Base-by-base conservation (phyloP, 169 alveolate species). In the Plasmodium coatneyi region DNA sequence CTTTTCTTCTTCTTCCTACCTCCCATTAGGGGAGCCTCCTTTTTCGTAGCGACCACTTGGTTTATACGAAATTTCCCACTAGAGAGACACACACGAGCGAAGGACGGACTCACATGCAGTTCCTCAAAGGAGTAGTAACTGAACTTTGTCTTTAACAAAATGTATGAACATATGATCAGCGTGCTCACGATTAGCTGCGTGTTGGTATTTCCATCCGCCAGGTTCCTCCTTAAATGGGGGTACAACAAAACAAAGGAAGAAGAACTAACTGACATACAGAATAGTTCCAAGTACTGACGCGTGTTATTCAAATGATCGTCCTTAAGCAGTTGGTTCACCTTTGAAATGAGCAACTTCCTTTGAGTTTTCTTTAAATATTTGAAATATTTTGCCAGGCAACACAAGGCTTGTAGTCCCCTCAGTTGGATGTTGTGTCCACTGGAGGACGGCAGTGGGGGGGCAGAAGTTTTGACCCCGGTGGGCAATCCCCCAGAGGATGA, bases 381-480 rank as follows among this genome's bases (percentile, higher is more conserved):
- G 78, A 90, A 78, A 56, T 82, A 80, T 60, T 84, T 92, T 25
- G 92, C 39, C 39, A 95, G 39, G 39, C 93, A 84, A 30, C 96
- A 95, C 41, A 95, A 46, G 16, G 95, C 91, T 52, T 95, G 96
- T 83, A 95, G 80, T 34, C 92, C 84, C 41, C 93, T 91, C 25
- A 95, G 52, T n/a, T 92, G 87, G 16, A 82, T 56, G 56, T 92
- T 95, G 81, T 95, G 95, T 36, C 93, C 94, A 71, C 80, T 25
- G 36, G 96, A 92, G n/a, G 92, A 92, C 1, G 96, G 96, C 43
- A 95, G 72, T 5, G 96, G 96, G 12, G 96, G 71, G 9, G 80
- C 80, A 19, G 83, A 9, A 1, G n/a, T 5, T 2, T 3, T 5
- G 49, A 1, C 56, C 56, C 56, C 56, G n/a, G n/a, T 46, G 10